Base-by-base conservation (phyloP, 306 rosid species). In the Phaseolus lunatus region DNA sequence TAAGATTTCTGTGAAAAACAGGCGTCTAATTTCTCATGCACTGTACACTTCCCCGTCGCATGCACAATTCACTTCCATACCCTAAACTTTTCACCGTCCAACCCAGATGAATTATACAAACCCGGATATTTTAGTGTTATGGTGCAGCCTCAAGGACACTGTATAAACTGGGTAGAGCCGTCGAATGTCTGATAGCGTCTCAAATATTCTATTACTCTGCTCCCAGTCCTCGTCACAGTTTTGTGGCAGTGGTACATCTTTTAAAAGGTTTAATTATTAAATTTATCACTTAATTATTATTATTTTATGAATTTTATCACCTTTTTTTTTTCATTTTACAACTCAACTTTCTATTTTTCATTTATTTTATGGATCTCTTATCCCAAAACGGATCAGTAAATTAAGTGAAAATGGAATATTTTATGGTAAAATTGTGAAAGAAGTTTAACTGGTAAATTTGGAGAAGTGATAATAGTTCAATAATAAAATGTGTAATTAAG, bases 1-100 rank as follows among this genome's bases (percentile, higher is more conserved):
- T 89, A 74, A 83, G 81, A 79, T 81, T 65, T 77, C 59, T 23
- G 70, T 78, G 81, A 49, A 73, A 20, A 67, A 33, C 26, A 64
- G 16, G 70, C 84, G 68, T 85, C 84, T 19, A 54, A 65, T 19
- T 18, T 52, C 57, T 53, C 48, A 13, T 52, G 69, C 75, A 43
- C 37, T 27, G 7, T 26, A 65, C 39, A 19, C 50, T 44, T 18
- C 39, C 45, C 29, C 22, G 49, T 29, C 26, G 6, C 35, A 12
- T 29, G 78, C 69, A 29, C 71, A 13, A 18, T 62, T 27, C 61
- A 75, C 59, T 15, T 62, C 7, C 24, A 22, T 35, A 23, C 12
- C 11, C 12, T 0, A 3, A 23, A 37, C 2, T 10, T 3, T n/a
- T 26, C 24, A 59, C 15, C 16, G 24, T 19, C 67, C 13, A 9